Base-by-base conservation (phyloP, 306 rosid species). In the Citrullus colocynthis region DNA sequence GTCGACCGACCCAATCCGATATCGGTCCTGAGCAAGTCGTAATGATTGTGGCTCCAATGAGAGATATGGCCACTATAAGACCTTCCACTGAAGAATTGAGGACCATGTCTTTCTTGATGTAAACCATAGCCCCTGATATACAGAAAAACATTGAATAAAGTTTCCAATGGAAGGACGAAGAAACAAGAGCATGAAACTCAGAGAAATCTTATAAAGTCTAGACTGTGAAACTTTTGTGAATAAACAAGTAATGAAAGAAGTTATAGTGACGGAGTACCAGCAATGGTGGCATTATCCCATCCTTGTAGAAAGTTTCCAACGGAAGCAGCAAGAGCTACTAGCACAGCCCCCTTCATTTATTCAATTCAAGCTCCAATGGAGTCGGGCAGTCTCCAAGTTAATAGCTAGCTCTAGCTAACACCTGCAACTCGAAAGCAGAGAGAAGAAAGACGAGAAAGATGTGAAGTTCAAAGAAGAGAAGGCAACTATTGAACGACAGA, bases 261-360 rank as follows among this genome's bases (percentile, higher is more conserved):
- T 49, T 71, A 7, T 71, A 24, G 41, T 30, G 18, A 49, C 7
- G 42, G 24, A 17, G 15, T 87, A 93, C 98, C 98, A 34, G 98
- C 98, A 81, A 93, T 93, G 81, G 94, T 88, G 76, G 98, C 98
- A 85, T 93, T 93, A 84, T 93, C 98, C 98, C 98, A 90, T 83
- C 98, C 98, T 76, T 93, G 96, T 20, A 93, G 90, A 55, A 93
- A 85, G 85, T 90, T 93, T 3, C 98, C 98, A 57, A 93, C 82
- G 75, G 98, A 80, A 73, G 98, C 98, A 14, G 96, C 98, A 77
- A 90, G 78, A 82, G 96, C 96, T 66, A 93, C 98, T 11, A 93
- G 74, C 18, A 79, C 89, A 14, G 93, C 94, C 61, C 96, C 94
- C n/a, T 82, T 90, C 98, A 93, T 93, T 78, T 44, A 74, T 49